These are phyloP conservation scores for Neopestalotiopsis rosae DNA, from an alignment of 2,329 filamentous ascomycete genomes.

Conservation along the genomic window DNA sequence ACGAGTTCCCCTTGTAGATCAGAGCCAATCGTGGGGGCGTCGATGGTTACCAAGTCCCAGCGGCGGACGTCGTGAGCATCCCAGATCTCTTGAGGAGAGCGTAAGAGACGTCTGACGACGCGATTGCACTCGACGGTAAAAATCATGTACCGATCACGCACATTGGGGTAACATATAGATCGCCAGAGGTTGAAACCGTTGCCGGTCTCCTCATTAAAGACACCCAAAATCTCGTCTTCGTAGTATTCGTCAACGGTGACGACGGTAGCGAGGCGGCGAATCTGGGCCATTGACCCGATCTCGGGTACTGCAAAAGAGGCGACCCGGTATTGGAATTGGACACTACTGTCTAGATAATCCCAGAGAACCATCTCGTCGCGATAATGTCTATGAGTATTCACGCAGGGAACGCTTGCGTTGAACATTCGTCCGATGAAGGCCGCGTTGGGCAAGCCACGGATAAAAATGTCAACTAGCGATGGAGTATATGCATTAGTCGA, in stretches of 20 bases:
- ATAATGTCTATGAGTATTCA: too few relatives aligned
- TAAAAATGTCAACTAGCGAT: neutral
- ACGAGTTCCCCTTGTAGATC: neutral
- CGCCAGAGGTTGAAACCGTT: neutral
- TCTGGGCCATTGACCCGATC: neutral
- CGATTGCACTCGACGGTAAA: neutral
- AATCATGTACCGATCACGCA: conserved; percentile 5
- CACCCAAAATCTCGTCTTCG: too few relatives aligned
- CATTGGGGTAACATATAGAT: neutral
- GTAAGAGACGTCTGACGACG: neutral
- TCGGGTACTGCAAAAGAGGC: neutral
- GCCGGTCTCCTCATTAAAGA: neutral
- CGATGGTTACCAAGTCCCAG: neutral
- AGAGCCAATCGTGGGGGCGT: neutral
- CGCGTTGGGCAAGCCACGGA: conserved; percentile 2
- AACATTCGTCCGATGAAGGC: neutral
- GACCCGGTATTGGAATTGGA: neutral
- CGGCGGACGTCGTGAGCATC: neutral
- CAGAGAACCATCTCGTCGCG: too few relatives aligned
- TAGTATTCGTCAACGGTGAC: too few relatives aligned
- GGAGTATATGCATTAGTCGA: neutral
- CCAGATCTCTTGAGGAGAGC: neutral
- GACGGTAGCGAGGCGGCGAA: conserved; percentile 2
- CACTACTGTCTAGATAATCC: too few relatives aligned
- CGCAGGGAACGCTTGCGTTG: neutral